A percentile compares a stretch with the other conserved stretches of the same genome.
Evolutionary conservation across 139 green algal genomes (phyloP).

Genomic region (Nannochloris sp.): DNA sequence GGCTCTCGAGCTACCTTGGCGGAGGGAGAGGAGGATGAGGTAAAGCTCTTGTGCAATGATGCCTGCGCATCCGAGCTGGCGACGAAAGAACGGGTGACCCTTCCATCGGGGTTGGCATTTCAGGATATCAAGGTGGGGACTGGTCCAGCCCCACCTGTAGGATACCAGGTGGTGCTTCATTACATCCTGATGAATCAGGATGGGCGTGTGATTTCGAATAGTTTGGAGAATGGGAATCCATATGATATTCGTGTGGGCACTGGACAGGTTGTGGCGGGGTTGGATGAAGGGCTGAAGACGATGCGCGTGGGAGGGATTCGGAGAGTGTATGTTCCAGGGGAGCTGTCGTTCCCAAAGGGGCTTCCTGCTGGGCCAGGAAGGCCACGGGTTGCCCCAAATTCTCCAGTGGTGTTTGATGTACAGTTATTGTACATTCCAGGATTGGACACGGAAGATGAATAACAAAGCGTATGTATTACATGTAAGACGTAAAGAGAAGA

Average conservation of each 20-base stretch:
- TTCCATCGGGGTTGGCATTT: conserved; percentile 79
- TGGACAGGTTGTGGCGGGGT: conserved; percentile 57
- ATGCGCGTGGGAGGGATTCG: conserved; percentile 82
- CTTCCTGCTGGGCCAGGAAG: conserved; percentile 52
- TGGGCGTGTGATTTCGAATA: conserved; percentile 75
- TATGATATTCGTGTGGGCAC: conserved; percentile 81
- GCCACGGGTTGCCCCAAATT: conserved; percentile 62
- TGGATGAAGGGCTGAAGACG: conserved; percentile 82
- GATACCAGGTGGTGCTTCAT: conserved; percentile 71
- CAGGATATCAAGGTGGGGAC: conserved; percentile 71
- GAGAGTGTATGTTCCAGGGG: conserved; percentile 88
- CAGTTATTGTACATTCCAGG: conserved; percentile 84
- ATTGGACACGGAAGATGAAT: conserved; percentile 26
- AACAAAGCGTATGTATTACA: too few relatives aligned
- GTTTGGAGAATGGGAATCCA: conserved; percentile 67
- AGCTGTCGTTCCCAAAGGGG: conserved; percentile 84
- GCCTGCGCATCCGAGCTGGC: conserved; percentile 49
- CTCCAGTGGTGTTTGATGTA: conserved; percentile 81
- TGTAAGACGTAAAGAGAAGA: too few relatives aligned
- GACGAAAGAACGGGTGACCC: conserved; percentile 37
- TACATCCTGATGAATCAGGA: conserved; percentile 83
- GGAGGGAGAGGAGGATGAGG: conserved; percentile 7
- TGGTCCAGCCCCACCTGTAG: conserved; percentile 48
- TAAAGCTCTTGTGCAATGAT: conserved; percentile 53
- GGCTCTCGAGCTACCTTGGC: neutral